Conservation (phyloP, 2,329 filamentous ascomycete genomes). For the Didymella keratinophila region DNA sequence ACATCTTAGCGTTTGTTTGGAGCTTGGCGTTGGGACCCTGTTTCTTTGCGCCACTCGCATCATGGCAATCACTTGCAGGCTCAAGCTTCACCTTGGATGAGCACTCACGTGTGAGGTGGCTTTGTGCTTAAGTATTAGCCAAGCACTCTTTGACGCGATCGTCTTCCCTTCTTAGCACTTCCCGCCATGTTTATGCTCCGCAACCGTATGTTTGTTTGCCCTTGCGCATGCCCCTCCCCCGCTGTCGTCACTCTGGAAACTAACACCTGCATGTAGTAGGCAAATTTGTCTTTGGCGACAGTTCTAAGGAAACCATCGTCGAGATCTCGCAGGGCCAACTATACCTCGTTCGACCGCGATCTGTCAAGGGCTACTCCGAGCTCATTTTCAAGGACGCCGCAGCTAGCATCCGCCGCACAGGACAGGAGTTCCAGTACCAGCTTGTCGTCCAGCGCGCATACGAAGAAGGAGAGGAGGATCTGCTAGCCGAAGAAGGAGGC, state of each 20-base stretch:
- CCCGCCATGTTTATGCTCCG: slow-evolving; percentile 53
- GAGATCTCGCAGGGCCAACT: slow-evolving; percentile 96
- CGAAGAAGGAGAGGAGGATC: slow-evolving; percentile 95
- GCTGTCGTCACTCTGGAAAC: slow-evolving; percentile 29
- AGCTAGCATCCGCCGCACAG: slow-evolving; percentile 88
- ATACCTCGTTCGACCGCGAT: slow-evolving; percentile 93
- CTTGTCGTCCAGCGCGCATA: slow-evolving; percentile 95
- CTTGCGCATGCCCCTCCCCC: slow-evolving; percentile 36
- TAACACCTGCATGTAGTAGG: slow-evolving; percentile 66
- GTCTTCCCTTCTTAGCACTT: slow-evolving; percentile 16
- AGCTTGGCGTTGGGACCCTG: slow-evolving; percentile 21
- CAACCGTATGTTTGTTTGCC: slow-evolving; percentile 45
- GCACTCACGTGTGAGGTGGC: slow-evolving; percentile 14
- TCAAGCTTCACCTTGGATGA: slow-evolving; percentile 16
- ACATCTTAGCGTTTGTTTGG: slow-evolving; percentile 5
- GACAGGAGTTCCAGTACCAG: slow-evolving; percentile 96
- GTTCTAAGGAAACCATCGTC: slow-evolving; percentile 89
- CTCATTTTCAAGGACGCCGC: slow-evolving; percentile 98
- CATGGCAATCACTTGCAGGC: slow-evolving; percentile 14
- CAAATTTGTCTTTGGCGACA: slow-evolving; percentile 90
- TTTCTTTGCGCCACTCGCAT: slow-evolving; percentile 19
- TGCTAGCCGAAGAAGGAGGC: slow-evolving; percentile 86
- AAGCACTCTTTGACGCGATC: slow-evolving; percentile 33
- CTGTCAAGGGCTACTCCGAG: slow-evolving; percentile 96
- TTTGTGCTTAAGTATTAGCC: slow-evolving; percentile 21